Percentiles rank a stretch among this genome's conserved stretches.
phyloP scores from a whole-genome alignment of 2,329 filamentous ascomycete genomes.

The Colletotrichum sp. region DNA sequence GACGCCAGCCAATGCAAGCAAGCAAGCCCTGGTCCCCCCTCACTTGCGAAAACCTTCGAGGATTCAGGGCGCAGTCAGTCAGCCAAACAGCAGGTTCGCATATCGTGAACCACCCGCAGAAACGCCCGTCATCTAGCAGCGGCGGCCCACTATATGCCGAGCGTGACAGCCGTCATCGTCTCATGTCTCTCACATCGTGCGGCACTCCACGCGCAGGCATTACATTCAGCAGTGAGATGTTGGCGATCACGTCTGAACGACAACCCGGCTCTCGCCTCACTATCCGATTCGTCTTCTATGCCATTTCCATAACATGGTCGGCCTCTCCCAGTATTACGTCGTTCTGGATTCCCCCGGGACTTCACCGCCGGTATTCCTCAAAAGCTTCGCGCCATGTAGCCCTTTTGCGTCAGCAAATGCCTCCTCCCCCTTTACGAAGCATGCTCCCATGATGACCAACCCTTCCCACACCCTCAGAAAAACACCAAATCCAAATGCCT shows the following conservation, averaged over 20 bases:
- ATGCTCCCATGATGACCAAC: not conserved
- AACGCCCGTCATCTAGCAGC: not conserved
- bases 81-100: not conserved
- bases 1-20: not conserved
- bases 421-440: not conserved
- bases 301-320: not conserved
- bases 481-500: conserved; percentile 68
- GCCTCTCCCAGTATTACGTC: not conserved
- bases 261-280: not conserved
- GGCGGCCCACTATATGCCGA: not conserved
- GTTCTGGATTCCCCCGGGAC: not conserved
- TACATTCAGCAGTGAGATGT: not conserved
- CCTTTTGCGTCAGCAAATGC: not conserved
- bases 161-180: not conserved
- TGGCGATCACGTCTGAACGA: not conserved
- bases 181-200: not conserved
- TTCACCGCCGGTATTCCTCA: not conserved
- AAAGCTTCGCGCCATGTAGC: not conserved
- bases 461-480: conserved; percentile 47
- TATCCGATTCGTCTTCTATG: not conserved
- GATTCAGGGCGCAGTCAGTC: not conserved
- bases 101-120: not conserved
- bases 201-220: not conserved
- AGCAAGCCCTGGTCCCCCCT: not conserved
- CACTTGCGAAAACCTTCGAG: not conserved